These are phyloP conservation scores for Termitomyces sp. DNA, from an alignment of 768 basidiomycete genomes.

Conservation along the genomic window DNA sequence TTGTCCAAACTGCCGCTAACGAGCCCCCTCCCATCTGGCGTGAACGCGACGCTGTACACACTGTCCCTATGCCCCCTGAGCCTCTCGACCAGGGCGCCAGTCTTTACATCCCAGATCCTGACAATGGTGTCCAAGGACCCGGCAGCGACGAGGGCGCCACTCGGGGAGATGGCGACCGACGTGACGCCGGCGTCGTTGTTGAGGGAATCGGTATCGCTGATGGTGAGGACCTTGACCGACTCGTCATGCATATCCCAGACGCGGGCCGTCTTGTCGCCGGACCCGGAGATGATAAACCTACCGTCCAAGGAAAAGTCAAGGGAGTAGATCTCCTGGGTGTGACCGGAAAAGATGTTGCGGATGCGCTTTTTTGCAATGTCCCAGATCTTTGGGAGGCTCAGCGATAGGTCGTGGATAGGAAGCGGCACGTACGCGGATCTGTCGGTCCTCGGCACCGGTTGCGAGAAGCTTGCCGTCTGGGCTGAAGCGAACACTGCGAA, in stretches of 20 bases:
- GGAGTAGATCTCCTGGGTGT: conserved; percentile 91
- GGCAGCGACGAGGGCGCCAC: conserved; percentile 61
- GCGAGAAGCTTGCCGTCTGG: conserved; percentile 91
- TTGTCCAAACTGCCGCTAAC: conserved; percentile 92
- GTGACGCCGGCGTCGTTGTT: conserved; percentile 64
- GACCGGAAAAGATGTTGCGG: conserved; percentile 78
- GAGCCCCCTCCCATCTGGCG: conserved; percentile 85
- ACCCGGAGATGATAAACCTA: conserved; percentile 82
- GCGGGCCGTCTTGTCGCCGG: conserved; percentile 59
- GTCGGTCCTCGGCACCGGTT: conserved; percentile 93
- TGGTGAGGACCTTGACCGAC: conserved; percentile 41
- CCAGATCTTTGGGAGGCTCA: conserved; percentile 64
- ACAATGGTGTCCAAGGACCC: conserved; percentile 76
- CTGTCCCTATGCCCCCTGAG: conserved; percentile 78
- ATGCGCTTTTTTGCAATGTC: conserved; percentile 81
- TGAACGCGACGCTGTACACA: conserved; percentile 89
- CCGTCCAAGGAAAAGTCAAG: conserved; percentile 89
- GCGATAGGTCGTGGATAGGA: conserved; percentile 11
- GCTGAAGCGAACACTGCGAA: conserved; percentile 80
- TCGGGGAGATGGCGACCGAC: conserved; percentile 74
- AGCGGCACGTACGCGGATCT: conserved; percentile 69
- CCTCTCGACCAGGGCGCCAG: conserved; percentile 62
- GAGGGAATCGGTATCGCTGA: conserved; percentile 48
- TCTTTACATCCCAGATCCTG: conserved; percentile 76
- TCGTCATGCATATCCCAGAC: conserved; percentile 44